Evolutionary conservation across 31 red algal species (phyloP).

Genomic region (Asparagopsis taxiformis): DNA sequence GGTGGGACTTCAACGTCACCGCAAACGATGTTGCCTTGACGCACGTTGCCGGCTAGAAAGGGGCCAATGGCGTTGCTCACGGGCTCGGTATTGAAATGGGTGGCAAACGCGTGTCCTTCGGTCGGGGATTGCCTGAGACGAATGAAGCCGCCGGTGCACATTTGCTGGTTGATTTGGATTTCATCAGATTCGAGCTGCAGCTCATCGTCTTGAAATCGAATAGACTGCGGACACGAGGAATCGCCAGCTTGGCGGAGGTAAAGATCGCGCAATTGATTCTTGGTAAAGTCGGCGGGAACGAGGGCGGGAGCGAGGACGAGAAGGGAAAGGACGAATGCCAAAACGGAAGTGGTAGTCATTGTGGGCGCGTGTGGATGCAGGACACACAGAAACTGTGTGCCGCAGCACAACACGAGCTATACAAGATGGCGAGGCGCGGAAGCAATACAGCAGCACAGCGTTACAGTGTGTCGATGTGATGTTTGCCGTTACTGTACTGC

Average conservation of each 20-base stretch:
- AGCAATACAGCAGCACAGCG: no score
- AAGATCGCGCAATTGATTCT: neutral
- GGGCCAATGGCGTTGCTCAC: no score
- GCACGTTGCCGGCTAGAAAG: no score
- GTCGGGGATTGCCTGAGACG: neutral
- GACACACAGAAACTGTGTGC: neutral
- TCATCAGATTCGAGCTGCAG: neutral
- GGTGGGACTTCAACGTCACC: neutral
- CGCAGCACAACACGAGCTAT: no score
- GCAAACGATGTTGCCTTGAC: neutral
- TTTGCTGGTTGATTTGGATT: neutral
- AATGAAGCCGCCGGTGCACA: neutral
- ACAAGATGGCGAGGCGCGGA: no score
- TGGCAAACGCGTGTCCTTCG: neutral
- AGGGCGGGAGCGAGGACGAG: neutral
- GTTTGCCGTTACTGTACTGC: no score
- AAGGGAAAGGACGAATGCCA: neutral
- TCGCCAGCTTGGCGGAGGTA: constrained; percentile 3
- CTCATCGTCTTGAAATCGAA: neutral
- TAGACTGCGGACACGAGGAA: neutral
- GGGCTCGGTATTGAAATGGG: no score
- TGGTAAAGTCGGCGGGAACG: no score
- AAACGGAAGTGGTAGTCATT: neutral
- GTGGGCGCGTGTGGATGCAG: neutral
- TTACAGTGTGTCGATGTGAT: no score